Percentiles rank a stretch among this genome's conserved stretches.
Conservation (phyloP, 1,284 basidiomycete species). For the Cryptococcus hybrid region DNA sequence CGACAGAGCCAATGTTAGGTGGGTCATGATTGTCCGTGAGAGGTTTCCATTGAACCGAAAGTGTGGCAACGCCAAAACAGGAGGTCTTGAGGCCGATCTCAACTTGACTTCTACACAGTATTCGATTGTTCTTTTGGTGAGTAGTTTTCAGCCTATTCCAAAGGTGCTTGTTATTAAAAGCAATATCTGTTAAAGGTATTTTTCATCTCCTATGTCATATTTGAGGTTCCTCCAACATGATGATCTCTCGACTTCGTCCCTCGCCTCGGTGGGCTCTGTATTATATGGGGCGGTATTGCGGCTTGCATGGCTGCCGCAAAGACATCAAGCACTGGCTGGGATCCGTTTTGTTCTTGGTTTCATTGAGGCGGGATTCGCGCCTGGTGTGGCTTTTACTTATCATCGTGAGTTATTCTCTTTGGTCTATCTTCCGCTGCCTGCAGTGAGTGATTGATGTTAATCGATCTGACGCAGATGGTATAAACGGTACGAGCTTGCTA, state of each 20-base stretch:
- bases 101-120: conserved; percentile 44
- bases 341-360: conserved; percentile 42
- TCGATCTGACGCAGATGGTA: conserved; percentile 21
- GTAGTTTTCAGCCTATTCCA: conserved; percentile 22
- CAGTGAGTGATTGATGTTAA: too few relatives aligned
- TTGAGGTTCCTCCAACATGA: conserved; percentile 37
- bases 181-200: background rate
- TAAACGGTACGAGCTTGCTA: conserved; percentile 40
- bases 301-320: conserved; percentile 38
- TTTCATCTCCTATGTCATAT: conserved; percentile 37
- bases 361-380: conserved; percentile 43
- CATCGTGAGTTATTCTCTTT: background rate
- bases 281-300: conserved; percentile 42
- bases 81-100: conserved; percentile 39
- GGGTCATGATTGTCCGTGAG: background rate
- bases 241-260: conserved; percentile 34
- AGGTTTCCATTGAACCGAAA: background rate
- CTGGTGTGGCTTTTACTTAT: conserved; percentile 37
- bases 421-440: too few relatives aligned
- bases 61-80: conserved; percentile 37
- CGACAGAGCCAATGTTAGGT: conserved; percentile 47
- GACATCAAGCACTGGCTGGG: conserved; percentile 33
- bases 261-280: conserved; percentile 35
- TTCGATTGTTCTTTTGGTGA: conserved; percentile 35
- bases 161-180: conserved; percentile 3